Evolutionary conservation across 495 filamentous ascomycete species (phyloP), one percentile per base, ranked within the genome.

Genomic region (Pseudomonodictys pantanalensis): DNA sequence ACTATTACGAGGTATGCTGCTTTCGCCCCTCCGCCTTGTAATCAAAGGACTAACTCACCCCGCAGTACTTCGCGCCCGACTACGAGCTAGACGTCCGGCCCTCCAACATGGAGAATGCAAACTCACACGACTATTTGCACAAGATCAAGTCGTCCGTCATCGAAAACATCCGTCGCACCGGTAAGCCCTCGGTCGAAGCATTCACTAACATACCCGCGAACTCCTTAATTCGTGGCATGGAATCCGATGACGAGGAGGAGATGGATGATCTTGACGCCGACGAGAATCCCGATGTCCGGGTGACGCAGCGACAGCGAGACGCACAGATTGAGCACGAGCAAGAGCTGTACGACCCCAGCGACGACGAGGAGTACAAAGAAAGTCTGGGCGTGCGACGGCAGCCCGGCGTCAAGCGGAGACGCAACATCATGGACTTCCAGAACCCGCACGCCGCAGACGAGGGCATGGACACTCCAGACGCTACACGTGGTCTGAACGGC

Each of bases 81-180:
- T 99, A 93, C 70, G 88, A 96, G 71, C 82, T 99, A 25, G 87
- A 97, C 68, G 93, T 99, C 17, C 87, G 91, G 12, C 82, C 93
- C 9, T 96, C 91, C 2, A 99, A 99, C 64, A 99, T 97, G 93
- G 93, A 99, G 70, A 99, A 99, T 66, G 90, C 92, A 17, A 99
- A 99, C 70, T 91, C 89, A 28, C 80, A 77, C 58, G 93, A 97
- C 66, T 99, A 99, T 59, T 81, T 98, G 3, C 88, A 95, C 63
- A 97, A 96, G 77, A 99, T 99, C 73, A 92, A 90, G 69, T 83
- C 79, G 20, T 84, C 92, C 55, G 88, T 99, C 35, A 86, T 96
- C 45, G 91, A 96, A 55, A 99, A 99, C 67, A 82, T 99, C 3
- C 87, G 87, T 65, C 88, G 88, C 46, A 97, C 92, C 0, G 84